These are phyloP conservation scores for Lepiota venenata DNA, from an alignment of 768 basidiomycete species.

Conservation along the genomic window DNA sequence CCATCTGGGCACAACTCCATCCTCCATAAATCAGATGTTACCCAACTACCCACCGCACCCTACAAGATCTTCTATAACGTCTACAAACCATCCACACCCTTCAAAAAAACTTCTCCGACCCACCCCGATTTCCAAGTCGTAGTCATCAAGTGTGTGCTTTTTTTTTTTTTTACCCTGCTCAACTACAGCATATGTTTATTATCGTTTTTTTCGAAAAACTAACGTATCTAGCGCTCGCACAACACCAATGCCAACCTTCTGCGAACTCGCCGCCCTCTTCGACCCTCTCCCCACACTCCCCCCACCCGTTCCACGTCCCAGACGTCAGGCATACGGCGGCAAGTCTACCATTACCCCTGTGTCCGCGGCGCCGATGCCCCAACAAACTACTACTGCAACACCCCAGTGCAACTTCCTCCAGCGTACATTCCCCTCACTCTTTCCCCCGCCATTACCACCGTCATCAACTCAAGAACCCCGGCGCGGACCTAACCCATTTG, in stretches of 20 bases:
- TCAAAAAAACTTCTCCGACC: conserved; percentile 72
- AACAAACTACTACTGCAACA: neutral
- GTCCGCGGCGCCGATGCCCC: conserved; percentile 2
- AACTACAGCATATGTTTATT: neutral
- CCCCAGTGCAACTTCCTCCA: conserved; percentile 10
- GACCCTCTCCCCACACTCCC: conserved; percentile 66
- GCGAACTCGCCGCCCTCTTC: conserved; percentile 76
- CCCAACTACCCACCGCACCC: conserved; percentile 32
- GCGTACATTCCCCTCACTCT: conserved; percentile 20
- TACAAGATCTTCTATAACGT: conserved; percentile 87
- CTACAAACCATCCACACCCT: conserved; percentile 88
- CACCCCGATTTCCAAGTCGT: conserved; percentile 85
- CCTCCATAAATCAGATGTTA: conserved; percentile 29
- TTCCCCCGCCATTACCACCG: conserved; percentile 23
- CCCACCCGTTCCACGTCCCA: conserved; percentile 49
- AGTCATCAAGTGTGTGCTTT: conserved; percentile 69
- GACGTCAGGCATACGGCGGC: conserved; percentile 21
- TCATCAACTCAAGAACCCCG: conserved; percentile 15
- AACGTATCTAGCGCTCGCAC: conserved; percentile 62
- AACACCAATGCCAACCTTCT: conserved; percentile 77
- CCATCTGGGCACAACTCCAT: conserved; percentile 58
- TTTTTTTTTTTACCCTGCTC: neutral
- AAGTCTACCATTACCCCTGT: conserved; percentile 13
- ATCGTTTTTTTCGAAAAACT: neutral
- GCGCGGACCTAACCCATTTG: conserved; percentile 67